Conservation (phyloP, 179 eudicot genomes). For the Corrigiola litoralis region DNA sequence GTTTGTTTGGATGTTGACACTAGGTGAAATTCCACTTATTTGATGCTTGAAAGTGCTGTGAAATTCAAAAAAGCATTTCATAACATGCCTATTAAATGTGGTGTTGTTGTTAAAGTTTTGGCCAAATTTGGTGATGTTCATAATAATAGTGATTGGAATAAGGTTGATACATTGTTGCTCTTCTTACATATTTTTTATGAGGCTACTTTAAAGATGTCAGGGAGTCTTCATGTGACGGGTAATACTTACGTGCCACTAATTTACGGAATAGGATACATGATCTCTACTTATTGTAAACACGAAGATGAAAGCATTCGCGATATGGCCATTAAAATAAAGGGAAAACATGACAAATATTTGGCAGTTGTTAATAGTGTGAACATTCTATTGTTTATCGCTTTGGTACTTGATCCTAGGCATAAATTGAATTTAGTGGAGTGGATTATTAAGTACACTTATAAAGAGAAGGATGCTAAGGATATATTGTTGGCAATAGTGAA, state of each 20-base stretch:
- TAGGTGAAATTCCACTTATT: neutral
- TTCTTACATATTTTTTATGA: neutral
- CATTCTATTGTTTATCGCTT: neutral
- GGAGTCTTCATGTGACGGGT: neutral
- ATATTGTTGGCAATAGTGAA: too few species aligned
- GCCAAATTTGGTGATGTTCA: neutral
- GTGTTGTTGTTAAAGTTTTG: neutral
- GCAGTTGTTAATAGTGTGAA: neutral
- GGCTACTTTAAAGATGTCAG: neutral
- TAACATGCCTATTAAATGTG: neutral
- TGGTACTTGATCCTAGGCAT: neutral
- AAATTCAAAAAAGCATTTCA: neutral
- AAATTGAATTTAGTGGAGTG: neutral
- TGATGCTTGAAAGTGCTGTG: neutral
- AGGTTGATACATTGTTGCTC: neutral
- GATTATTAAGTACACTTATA: neutral
- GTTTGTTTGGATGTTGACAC: neutral
- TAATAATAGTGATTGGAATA: neutral
- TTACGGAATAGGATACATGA: neutral
- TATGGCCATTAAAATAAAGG: neutral
- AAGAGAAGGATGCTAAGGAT: too few species aligned
- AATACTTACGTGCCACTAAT: neutral
- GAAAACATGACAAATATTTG: slow-evolving; percentile 8
- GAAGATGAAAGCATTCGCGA: neutral
- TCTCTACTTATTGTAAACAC: neutral